Conservation (phyloP, 2,329 filamentous ascomycete species). For the Talaromyces sp. region DNA sequence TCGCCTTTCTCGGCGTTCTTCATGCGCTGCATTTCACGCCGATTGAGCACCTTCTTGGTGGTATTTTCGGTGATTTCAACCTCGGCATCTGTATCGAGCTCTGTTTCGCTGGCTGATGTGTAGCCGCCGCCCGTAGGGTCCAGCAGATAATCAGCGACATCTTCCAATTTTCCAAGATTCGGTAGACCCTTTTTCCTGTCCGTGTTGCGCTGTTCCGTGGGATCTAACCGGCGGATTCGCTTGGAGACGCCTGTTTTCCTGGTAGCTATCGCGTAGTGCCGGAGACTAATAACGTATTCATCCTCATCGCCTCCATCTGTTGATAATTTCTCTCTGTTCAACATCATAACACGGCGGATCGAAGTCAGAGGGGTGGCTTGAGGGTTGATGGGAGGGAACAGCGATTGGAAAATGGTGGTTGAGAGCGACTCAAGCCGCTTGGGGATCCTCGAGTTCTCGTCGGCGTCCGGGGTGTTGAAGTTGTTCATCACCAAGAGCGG, state of each 20-base stretch:
- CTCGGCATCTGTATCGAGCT: constrained; percentile 90
- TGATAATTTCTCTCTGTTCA: constrained; percentile 66
- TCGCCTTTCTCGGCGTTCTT: constrained; percentile 26
- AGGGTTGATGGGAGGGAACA: constrained; percentile 93
- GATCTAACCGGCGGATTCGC: constrained; percentile 74
- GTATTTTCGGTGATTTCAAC: constrained; percentile 68
- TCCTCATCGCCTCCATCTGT: constrained; percentile 44
- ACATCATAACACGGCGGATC: constrained; percentile 83
- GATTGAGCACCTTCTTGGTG: constrained; percentile 49
- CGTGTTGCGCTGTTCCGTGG: constrained; percentile 71
- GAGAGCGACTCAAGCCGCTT: constrained; percentile 90
- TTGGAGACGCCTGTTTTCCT: constrained; percentile 79
- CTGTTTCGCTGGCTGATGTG: constrained; percentile 86
- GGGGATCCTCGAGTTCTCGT: constrained; percentile 62
- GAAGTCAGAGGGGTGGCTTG: constrained; percentile 82
- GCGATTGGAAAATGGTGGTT: constrained; percentile 89
- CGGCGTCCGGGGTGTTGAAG: constrained; percentile 62
- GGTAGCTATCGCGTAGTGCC: constrained; percentile 94
- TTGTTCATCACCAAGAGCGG: constrained; percentile 98
- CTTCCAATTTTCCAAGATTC: constrained; percentile 83
- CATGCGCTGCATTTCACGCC: constrained; percentile 45
- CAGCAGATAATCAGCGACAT: constrained; percentile 91
- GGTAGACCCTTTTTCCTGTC: constrained; percentile 68
- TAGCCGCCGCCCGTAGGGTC: constrained; percentile 76
- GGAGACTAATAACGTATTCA: constrained; percentile 75